Evolutionary conservation across 2,329 filamentous ascomycete species (phyloP).

Genomic region (Ilyonectria sp.): DNA sequence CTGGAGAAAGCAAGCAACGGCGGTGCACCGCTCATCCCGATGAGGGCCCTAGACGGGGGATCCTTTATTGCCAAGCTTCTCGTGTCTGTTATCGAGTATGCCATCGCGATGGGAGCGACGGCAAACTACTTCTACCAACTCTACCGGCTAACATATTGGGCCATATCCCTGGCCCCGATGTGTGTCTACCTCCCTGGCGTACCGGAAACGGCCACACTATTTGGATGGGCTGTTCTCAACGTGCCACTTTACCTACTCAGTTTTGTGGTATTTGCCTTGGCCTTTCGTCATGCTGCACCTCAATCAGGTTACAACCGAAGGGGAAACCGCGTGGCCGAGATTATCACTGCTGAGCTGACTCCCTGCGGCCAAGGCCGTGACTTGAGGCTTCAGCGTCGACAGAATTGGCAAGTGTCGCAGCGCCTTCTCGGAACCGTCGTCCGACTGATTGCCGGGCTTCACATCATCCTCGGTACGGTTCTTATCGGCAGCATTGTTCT

Average conservation of each 20-base stretch:
- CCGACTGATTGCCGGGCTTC: constrained; percentile 24
- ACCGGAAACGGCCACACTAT: constrained; percentile 31
- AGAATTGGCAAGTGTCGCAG: constrained; percentile 1
- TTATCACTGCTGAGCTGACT: constrained; percentile 26
- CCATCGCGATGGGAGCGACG: constrained; percentile 19
- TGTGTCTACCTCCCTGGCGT: constrained; percentile 18
- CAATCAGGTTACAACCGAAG: background rate
- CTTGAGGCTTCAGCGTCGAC: constrained; percentile 12
- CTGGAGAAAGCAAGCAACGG: constrained; percentile 20
- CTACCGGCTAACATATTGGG: constrained; percentile 28
- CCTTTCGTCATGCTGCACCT: constrained; percentile 16
- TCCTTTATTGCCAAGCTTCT: constrained; percentile 21
- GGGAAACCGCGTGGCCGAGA: constrained; percentile 5
- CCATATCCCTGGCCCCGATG: constrained; percentile 28
- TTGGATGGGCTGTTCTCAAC: constrained; percentile 32
- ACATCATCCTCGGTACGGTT: constrained; percentile 32
- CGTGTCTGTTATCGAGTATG: constrained; percentile 28
- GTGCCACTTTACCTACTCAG: constrained; percentile 30
- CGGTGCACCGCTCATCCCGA: background rate
- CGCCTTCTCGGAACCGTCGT: constrained; percentile 11
- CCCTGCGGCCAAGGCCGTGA: constrained; percentile 26
- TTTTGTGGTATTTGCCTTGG: constrained; percentile 30
- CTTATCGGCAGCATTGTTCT: constrained; percentile 30
- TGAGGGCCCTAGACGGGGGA: constrained; percentile 4
- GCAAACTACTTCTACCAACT: constrained; percentile 30